Evolutionary conservation across 352 stramenopile species (phyloP), one percentile per base, ranked within the genome.

Genomic region (Globisporangium carolinianum): DNA sequence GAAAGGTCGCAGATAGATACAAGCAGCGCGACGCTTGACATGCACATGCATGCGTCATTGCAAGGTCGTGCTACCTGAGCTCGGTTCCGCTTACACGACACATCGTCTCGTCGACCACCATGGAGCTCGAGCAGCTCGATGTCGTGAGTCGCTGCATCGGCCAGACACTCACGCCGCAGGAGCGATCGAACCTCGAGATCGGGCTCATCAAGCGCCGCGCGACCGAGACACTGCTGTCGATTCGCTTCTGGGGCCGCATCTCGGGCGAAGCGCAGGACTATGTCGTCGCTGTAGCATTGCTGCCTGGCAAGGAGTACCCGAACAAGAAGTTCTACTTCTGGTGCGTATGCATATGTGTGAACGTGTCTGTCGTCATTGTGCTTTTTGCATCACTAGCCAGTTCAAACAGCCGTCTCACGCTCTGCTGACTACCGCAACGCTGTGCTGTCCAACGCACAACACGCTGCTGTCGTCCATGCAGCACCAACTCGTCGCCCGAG

Each of bases 321-420:
- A 86, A 75, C 61, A 93, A 91, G 60, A 93, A 93, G 47, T 93
- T 89, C 41, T 92, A 90, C 79, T 93, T 91, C 42, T 93, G 79
- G 80, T 89, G 66, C 37, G 47, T 53, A 12, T 9, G 11, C 17
- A 6, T 11, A 43, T 43, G 39, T 43, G 39, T 43, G 11, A 11
- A 32, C 24, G 24, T 32, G 24, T 32, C 24, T 32, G 24, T 32
- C 24, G 24, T 2, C 24, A 3, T 3, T 32, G 24, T 3, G 24
- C 24, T 32, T 32, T 32, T 32, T 3, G 24, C 24, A 32, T 32
- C 24, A 32, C 24, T 3, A 2, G 24, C 24, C 24, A 1, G 3
- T 2, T 32, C 24, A 2, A 1, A 32, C 24, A 32, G 24, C 24
- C 24, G 24, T 32, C 24, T 32, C 24, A 32, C 24, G 24, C 24